Conservation (phyloP, 192 early-diverging fungal species). For the Chytriomyces sp. region DNA sequence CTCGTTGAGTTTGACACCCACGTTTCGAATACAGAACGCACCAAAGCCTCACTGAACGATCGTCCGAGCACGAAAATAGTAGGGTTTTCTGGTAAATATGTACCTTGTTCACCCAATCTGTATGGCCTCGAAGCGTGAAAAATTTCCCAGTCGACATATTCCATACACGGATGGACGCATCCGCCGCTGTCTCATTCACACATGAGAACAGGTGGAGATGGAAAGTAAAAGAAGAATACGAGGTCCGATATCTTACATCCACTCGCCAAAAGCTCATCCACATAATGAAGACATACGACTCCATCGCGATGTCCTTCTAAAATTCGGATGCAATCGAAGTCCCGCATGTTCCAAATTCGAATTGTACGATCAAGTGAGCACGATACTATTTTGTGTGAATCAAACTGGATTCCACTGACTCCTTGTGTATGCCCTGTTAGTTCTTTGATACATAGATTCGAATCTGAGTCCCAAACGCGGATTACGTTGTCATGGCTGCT, state of each 20-base stretch:
- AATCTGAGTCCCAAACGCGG: constrained; percentile 86
- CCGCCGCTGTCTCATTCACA: constrained; percentile 49
- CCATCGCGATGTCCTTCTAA: constrained; percentile 78
- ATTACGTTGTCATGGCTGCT: constrained; percentile 76
- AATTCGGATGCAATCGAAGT: constrained; percentile 83
- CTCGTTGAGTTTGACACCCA: background rate
- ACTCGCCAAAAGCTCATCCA: constrained; percentile 74
- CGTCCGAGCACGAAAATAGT: constrained; percentile 87
- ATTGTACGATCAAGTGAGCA: constrained; percentile 92
- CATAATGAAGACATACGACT: constrained; percentile 83
- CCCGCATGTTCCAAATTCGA: constrained; percentile 89
- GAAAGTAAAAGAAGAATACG: no score
- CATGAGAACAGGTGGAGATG: background rate
- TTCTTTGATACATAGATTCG: constrained; percentile 72
- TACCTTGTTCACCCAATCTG: constrained; percentile 91
- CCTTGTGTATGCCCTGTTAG: constrained; percentile 83
- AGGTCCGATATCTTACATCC: constrained; percentile 64
- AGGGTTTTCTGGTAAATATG: constrained; percentile 58
- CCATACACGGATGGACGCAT: constrained; percentile 86
- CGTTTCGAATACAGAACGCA: constrained; percentile 48
- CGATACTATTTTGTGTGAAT: constrained; percentile 90
- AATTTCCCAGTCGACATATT: constrained; percentile 72
- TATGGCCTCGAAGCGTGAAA: constrained; percentile 78
- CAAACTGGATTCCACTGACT: constrained; percentile 90
- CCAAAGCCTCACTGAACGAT: constrained; percentile 66